Percentiles rank a stretch among this genome's conserved stretches.
These are phyloP conservation scores for Gossypium sturtianum DNA, from an alignment of 345 rosid species.

Conservation along the genomic window DNA sequence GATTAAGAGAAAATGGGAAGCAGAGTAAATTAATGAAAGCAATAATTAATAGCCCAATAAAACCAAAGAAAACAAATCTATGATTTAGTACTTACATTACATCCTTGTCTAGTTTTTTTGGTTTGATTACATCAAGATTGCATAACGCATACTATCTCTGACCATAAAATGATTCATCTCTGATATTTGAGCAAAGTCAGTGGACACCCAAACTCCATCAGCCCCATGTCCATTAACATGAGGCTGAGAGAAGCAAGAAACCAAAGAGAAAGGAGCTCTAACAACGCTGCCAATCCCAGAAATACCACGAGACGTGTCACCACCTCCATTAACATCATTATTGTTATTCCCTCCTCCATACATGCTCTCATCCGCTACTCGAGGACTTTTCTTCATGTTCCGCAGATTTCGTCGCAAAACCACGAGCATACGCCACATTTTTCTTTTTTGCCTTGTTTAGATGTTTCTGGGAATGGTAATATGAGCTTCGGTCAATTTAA, in stretches of 20 bases:
- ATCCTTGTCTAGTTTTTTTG: background rate
- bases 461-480: background rate
- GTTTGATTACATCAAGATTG: conserved; percentile 68
- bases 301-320: conserved; percentile 20
- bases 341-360: conserved; percentile 16
- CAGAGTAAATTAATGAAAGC: background rate
- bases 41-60: background rate
- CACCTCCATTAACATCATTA: conserved; percentile 14
- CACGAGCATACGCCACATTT: conserved; percentile 39
- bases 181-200: conserved; percentile 50
- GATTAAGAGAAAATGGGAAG: background rate
- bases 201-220: conserved; percentile 71
- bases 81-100: background rate
- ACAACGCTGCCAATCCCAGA: conserved; percentile 33
- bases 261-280: conserved; percentile 41
- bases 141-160: conserved; percentile 84
- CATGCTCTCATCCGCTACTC: conserved; percentile 74
- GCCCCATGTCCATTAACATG: conserved; percentile 52
- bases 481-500: conserved; percentile 4
- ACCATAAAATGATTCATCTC: conserved; percentile 89
- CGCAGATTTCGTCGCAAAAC: conserved; percentile 39
- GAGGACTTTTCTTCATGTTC: conserved; percentile 51
- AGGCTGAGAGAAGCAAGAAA: conserved; percentile 72
- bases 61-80: background rate
- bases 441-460: background rate